phyloP scores from a whole-genome alignment of 305 asterid species.

The Andrographis paniculata region DNA sequence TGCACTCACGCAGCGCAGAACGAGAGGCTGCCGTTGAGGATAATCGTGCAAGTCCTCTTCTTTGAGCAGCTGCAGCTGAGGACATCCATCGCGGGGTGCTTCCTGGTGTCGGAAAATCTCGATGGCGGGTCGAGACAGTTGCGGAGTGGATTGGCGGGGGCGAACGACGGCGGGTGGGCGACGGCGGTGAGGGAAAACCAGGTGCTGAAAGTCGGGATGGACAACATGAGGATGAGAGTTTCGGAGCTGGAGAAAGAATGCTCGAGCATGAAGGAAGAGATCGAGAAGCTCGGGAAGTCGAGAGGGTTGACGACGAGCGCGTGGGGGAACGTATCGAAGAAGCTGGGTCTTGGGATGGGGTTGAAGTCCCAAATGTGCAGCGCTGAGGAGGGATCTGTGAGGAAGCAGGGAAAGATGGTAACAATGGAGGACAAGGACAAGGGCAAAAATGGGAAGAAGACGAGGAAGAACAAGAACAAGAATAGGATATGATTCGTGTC shows the following conservation, averaged over 20 bases:
- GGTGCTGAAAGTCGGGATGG: slow-evolving; percentile 10
- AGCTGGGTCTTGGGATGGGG: neutral
- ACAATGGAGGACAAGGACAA: neutral
- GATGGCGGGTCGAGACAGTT: slow-evolving; percentile 2
- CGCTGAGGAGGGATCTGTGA: slow-evolving; percentile 9
- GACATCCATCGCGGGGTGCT: slow-evolving; percentile 40
- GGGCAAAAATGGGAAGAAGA: neutral
- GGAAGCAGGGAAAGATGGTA: neutral
- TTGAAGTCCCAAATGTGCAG: slow-evolving; percentile 14
- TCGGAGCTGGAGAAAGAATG: slow-evolving; percentile 41
- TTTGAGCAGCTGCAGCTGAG: slow-evolving; percentile 51
- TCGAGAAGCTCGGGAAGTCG: slow-evolving; percentile 36
- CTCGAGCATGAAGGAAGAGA: slow-evolving; percentile 33
- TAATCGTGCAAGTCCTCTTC: slow-evolving; percentile 46
- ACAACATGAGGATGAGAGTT: slow-evolving; percentile 35
- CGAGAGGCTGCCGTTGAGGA: slow-evolving; percentile 49
- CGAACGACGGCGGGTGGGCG: neutral
- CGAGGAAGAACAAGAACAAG: neutral
- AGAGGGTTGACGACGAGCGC: too few relatives aligned
- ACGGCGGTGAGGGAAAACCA: neutral
- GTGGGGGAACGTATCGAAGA: slow-evolving; percentile 9
- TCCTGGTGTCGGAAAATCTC: slow-evolving; percentile 33
- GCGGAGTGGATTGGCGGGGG: neutral
- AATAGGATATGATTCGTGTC: too few relatives aligned
- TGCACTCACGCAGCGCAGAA: slow-evolving; percentile 53